Percentiles rank a stretch among this genome's conserved stretches.
Conservation (phyloP, 176 grass and related monocot genomes). For the Oryza glumipatula region DNA sequence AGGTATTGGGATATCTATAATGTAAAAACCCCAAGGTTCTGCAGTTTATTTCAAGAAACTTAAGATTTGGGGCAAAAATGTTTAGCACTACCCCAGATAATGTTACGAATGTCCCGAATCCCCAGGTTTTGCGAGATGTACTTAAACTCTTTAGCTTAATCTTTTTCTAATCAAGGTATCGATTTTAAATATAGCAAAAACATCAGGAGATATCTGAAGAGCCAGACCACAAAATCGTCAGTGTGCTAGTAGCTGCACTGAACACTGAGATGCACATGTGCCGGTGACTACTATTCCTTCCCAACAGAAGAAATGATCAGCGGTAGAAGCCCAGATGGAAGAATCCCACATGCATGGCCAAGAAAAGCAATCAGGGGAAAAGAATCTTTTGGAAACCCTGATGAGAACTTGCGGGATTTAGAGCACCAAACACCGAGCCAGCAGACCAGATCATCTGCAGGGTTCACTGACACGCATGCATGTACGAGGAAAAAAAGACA, state of each 20-base stretch:
- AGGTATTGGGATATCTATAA: background rate
- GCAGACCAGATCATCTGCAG: slow-evolving; percentile 34
- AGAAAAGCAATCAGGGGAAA: slow-evolving; percentile 39
- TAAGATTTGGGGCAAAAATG: background rate
- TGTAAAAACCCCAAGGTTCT: background rate
- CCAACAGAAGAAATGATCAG: slow-evolving; percentile 61
- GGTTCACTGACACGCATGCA: slow-evolving; percentile 27
- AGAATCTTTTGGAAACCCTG: slow-evolving; percentile 49
- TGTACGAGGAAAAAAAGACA: background rate
- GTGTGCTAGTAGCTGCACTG: slow-evolving; percentile 13
- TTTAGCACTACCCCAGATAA: background rate
- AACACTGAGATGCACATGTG: slow-evolving; percentile 17
- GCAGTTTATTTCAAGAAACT: background rate
- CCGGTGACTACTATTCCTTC: slow-evolving; percentile 50
- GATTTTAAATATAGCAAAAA: background rate
- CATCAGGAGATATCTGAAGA: background rate
- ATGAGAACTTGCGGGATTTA: slow-evolving; percentile 44
- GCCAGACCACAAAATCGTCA: background rate
- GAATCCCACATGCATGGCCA: slow-evolving; percentile 53
- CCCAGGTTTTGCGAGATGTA: background rate
- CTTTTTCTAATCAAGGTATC: background rate
- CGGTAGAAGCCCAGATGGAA: slow-evolving; percentile 41
- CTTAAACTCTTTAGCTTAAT: background rate
- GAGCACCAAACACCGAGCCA: slow-evolving; percentile 14
- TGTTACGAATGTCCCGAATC: background rate